phyloP scores from a whole-genome alignment of 2,329 filamentous ascomycete species.

The Fusarium continuum region DNA sequence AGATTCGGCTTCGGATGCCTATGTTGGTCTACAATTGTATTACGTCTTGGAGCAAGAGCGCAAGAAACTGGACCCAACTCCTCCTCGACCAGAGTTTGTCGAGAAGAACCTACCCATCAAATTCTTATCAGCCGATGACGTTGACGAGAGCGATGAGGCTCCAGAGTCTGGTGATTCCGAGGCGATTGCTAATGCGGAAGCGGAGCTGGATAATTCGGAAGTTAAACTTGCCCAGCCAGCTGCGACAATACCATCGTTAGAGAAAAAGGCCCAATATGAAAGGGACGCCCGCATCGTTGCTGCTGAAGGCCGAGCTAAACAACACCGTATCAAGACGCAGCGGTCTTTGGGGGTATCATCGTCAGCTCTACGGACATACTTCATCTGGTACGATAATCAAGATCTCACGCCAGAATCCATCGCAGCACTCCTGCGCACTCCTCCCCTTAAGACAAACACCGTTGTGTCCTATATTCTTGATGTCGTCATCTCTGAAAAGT shows the following conservation, averaged over 20 bases:
- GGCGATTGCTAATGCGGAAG: slow-evolving; percentile 21
- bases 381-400: slow-evolving; percentile 67
- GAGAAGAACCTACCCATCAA: slow-evolving; percentile 74
- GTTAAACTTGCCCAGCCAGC: not conserved
- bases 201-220: not conserved
- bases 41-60: slow-evolving; percentile 75
- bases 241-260: not conserved
- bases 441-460: slow-evolving; percentile 65
- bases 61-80: slow-evolving; percentile 70
- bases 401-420: slow-evolving; percentile 59
- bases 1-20: slow-evolving; percentile 86
- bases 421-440: slow-evolving; percentile 65
- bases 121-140: slow-evolving; percentile 49
- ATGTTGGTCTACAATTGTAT: slow-evolving; percentile 79
- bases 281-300: slow-evolving; percentile 55
- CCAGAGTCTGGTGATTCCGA: slow-evolving; percentile 41
- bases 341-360: slow-evolving; percentile 37
- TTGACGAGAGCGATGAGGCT: slow-evolving; percentile 46
- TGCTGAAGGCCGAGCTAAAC: slow-evolving; percentile 52
- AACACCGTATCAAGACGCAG: slow-evolving; percentile 49
- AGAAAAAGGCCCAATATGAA: not conserved
- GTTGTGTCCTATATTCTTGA: slow-evolving; percentile 68
- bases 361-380: slow-evolving; percentile 65
- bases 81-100: slow-evolving; percentile 73
- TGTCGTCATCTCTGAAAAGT: slow-evolving; percentile 59